A percentile compares a stretch with the other conserved stretches of the same genome.
Evolutionary conservation across 768 basidiomycete species (phyloP).

Genomic region (Xerocomus potaroensis): DNA sequence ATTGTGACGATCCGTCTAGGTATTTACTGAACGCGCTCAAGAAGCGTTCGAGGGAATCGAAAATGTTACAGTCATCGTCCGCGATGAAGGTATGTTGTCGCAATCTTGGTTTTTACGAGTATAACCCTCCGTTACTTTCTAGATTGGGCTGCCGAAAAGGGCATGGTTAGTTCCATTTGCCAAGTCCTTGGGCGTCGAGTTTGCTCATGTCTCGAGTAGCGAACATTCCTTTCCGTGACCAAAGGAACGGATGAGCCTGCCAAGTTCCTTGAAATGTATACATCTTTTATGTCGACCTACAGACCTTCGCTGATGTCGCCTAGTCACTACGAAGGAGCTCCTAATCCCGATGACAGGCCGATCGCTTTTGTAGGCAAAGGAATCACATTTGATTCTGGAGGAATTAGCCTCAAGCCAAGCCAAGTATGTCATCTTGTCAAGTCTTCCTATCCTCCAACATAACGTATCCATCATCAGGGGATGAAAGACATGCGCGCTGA

Average conservation of each 20-base stretch:
- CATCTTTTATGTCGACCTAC: background rate
- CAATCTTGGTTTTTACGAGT: background rate
- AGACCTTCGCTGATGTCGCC: background rate
- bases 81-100: constrained; percentile 58
- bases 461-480: constrained; percentile 36
- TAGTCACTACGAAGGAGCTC: constrained; percentile 80
- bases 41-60: constrained; percentile 60
- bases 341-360: constrained; percentile 51
- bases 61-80: constrained; percentile 66
- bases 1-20: constrained; percentile 32
- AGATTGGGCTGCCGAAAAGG: constrained; percentile 82
- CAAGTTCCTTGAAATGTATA: constrained; percentile 81
- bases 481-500: constrained; percentile 88
- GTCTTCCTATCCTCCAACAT: background rate
- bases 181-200: background rate
- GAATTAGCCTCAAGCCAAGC: constrained; percentile 79
- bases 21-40: constrained; percentile 67
- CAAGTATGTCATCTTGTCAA: constrained; percentile 39
- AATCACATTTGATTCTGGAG: constrained; percentile 87
- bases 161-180: constrained; percentile 54
- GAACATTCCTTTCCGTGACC: constrained; percentile 83
- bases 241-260: constrained; percentile 79
- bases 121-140: constrained; percentile 1
- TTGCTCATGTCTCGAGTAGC: constrained; percentile 34
- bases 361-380: constrained; percentile 83